Percentiles rank a stretch among this genome's conserved stretches.
Evolutionary conservation across 208 protist species (phyloP).

Genomic region (Polymyxa betae): DNA sequence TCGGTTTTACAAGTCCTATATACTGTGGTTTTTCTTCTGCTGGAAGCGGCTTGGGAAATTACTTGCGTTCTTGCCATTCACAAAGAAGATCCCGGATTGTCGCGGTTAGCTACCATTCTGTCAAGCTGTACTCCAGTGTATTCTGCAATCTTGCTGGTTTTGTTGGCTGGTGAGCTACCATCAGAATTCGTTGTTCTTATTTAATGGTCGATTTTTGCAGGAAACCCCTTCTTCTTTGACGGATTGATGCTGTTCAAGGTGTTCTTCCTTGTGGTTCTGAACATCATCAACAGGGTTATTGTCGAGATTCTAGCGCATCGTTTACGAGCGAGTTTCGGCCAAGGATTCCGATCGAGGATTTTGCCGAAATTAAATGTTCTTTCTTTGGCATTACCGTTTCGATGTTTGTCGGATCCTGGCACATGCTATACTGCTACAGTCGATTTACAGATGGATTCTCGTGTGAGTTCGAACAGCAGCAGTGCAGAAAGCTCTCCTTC

Average conservation of each 20-base stretch:
- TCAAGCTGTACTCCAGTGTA: background rate
- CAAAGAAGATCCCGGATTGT: background rate
- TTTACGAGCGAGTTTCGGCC: background rate
- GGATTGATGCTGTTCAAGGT: conserved; percentile 49
- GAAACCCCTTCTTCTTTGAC: conserved; percentile 26
- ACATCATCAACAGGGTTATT: background rate
- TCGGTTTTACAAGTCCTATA: background rate
- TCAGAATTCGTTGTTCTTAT: background rate
- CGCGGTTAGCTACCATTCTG: background rate
- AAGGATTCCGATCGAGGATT: background rate
- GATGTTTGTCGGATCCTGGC: background rate
- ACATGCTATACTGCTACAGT: no score
- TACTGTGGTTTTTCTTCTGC: background rate
- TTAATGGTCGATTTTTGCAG: background rate
- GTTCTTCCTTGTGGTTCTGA: background rate
- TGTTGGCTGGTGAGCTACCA: background rate
- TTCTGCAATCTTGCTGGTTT: background rate
- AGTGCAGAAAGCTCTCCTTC: no score
- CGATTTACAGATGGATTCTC: no score
- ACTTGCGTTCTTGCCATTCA: background rate
- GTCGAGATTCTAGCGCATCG: background rate
- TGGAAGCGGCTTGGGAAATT: background rate
- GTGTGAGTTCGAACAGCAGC: no score
- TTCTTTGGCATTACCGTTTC: background rate
- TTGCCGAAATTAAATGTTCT: background rate